Evolutionary conservation across 1,139 yeast species (phyloP).

Genomic region (Blastobotrys capitulatus): DNA sequence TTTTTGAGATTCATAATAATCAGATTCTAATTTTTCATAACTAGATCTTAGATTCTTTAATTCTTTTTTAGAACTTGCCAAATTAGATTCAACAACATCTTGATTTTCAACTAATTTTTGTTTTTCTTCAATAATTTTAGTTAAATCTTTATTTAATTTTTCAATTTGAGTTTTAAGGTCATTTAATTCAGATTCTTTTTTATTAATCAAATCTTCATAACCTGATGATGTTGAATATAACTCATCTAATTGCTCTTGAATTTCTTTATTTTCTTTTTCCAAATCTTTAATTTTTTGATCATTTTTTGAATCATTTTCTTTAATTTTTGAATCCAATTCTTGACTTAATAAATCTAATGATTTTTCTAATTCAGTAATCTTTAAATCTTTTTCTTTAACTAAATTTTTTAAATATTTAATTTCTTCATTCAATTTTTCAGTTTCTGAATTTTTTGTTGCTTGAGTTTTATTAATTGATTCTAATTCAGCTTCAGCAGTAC

Average conservation of each 20-base stretch:
- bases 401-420: constrained; percentile 24
- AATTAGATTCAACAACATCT: constrained; percentile 16
- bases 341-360: constrained; percentile 33
- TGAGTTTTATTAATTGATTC: constrained; percentile 15
- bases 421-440: constrained; percentile 31
- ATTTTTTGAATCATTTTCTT: constrained; percentile 31
- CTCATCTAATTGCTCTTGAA: constrained; percentile 37
- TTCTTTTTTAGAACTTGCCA: constrained; percentile 22
- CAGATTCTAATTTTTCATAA: constrained; percentile 27
- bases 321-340: constrained; percentile 36
- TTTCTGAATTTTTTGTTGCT: constrained; percentile 21
- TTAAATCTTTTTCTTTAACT: constrained; percentile 32
- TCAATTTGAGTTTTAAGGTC: constrained; percentile 26
- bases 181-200: constrained; percentile 37
- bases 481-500: constrained; percentile 26
- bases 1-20: constrained; percentile 25
- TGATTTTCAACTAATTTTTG: constrained; percentile 19
- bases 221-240: constrained; percentile 37
- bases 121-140: constrained; percentile 20
- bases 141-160: constrained; percentile 23
- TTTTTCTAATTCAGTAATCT: constrained; percentile 34
- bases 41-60: constrained; percentile 25
- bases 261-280: constrained; percentile 44
- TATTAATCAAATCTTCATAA: constrained; percentile 34
- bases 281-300: constrained; percentile 41